Base-by-base conservation (phyloP, 139 green algal genomes). In the Tetraselmis chui region DNA sequence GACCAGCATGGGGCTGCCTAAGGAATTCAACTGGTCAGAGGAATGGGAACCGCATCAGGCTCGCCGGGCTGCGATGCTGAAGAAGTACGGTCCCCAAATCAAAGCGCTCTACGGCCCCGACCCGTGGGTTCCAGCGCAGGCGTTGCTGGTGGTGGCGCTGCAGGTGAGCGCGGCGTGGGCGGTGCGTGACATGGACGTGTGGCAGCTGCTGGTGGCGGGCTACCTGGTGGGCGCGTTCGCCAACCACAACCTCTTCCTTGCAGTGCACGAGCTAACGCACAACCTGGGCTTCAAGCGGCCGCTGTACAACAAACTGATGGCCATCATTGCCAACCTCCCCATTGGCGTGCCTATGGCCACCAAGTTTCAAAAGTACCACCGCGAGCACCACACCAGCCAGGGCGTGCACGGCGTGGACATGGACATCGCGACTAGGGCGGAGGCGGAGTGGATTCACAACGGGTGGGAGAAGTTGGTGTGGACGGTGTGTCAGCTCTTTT, bases 311-410 rank as follows among this genome's bases (percentile, higher is more conserved):
- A 84, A 85, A 11, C 29, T 90, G n/a, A 83, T 95, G 22, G 84
- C 79, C 24, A 23, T 94, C 2, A 45, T 89, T 22, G 86, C 83
- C 84, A 95, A 95, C 86, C 81, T 89, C 59, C 85, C 87, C 2
- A 83, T 94, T 59, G 87, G 88, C 23, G 84, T 95, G 1, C 92
- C 92, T 0, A 88, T 92, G 32, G 86, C 88, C 2, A 87, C 88
- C 31, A 87, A 87, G 45, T 95, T 95, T 78, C 76, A 89, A n/a
- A 89, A 92, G 76, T 95, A 95, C 81, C 92, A 95, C 83, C 85
- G 93, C 84, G 90, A 94, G 82, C 92, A 95, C 84, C 92, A 95
- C 86, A 84, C 84, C 5, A 88, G 90, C 86, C 87, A 92, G 84
- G 91, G 90, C 28, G 82, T 92, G 29, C 89, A 94, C 29, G 89